These are phyloP conservation scores for Yamadazyma nakazawae DNA, from an alignment of 805 yeast genomes.

Conservation along the genomic window DNA sequence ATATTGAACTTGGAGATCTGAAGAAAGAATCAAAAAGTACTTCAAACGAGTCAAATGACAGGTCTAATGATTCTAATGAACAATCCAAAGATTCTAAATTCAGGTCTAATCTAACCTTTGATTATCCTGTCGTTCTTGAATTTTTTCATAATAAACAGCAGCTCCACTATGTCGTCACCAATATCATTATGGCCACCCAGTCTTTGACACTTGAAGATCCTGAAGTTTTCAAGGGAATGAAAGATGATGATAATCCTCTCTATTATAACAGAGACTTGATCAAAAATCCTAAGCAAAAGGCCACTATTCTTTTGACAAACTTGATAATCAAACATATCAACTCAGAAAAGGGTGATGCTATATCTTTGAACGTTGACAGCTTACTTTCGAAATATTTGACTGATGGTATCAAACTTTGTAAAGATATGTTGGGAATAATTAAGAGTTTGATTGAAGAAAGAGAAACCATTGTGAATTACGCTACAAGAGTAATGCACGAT, in stretches of 20 bases:
- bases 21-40: too few species aligned
- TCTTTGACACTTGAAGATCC: slow-evolving; percentile 70
- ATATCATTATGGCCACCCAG: slow-evolving; percentile 65
- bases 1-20: background rate
- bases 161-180: slow-evolving; percentile 57
- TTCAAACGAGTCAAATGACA: background rate
- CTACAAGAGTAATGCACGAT: slow-evolving; percentile 74
- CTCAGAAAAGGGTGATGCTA: slow-evolving; percentile 25
- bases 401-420: slow-evolving; percentile 33
- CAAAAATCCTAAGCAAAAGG: slow-evolving; percentile 44
- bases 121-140: slow-evolving; percentile 59
- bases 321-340: slow-evolving; percentile 48
- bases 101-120: slow-evolving; percentile 30
- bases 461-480: slow-evolving; percentile 65
- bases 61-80: background rate
- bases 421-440: slow-evolving; percentile 38
- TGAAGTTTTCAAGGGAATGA: slow-evolving; percentile 63
- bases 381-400: slow-evolving; percentile 36
- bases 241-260: slow-evolving; percentile 46
- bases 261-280: slow-evolving; percentile 38
- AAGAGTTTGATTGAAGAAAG: slow-evolving; percentile 66
- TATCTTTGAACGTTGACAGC: slow-evolving; percentile 39
- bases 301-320: slow-evolving; percentile 45
- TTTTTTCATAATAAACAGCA: slow-evolving; percentile 73
- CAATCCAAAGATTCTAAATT: background rate